Evolutionary conservation across 768 basidiomycete genomes (phyloP), one percentile per base, ranked within the genome.

Genomic region (Pleurotus eryngii): DNA sequence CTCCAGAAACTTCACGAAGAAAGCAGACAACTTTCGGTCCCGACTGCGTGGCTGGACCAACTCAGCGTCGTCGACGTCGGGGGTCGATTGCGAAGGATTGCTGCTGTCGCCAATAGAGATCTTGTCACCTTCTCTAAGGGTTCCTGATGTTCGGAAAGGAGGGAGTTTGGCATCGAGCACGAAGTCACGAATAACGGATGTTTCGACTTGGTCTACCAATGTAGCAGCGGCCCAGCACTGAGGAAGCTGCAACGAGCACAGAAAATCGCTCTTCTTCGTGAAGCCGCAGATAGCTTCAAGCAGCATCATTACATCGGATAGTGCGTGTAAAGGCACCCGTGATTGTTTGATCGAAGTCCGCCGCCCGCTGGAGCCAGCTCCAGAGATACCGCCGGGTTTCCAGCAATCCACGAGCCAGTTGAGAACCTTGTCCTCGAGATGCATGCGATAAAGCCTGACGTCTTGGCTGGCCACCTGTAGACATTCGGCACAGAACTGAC

Each of bases 381-480:
- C 62, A 64, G 71, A 68, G n/a, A 68, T 65, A 5, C 65, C 68
- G 5, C 64, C 63, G 11, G 78, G 71, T 38, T 68, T 75, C 90
- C 93, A 96, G 46, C 77, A 80, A 58, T 89, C 88, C 12, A 82
- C 70, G 35, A 97, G 71, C 95, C 96, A 97, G 53, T 75, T 80
- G 14, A 95, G 67, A 3, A 91, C 86, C 66, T 92, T 92, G 66
- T 93, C 92, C 67, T 92, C 89, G n/a, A 96, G 73, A 26, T 86
- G 86, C 80, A 94, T 82, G 14, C 89, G 83, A 70, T 92, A 92
- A 14, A 98, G 72, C 17, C 88, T 81, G 57, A 89, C 87, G 65
- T 98, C 94, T 65, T 88, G 86, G 57, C 82, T 85, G 0, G 92
- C 86, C 20, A 92, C 75, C 15, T 76, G 78, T 47, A 98, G 74